Conservation (phyloP, 345 rosid species). For the Euphorbia peplus region DNA sequence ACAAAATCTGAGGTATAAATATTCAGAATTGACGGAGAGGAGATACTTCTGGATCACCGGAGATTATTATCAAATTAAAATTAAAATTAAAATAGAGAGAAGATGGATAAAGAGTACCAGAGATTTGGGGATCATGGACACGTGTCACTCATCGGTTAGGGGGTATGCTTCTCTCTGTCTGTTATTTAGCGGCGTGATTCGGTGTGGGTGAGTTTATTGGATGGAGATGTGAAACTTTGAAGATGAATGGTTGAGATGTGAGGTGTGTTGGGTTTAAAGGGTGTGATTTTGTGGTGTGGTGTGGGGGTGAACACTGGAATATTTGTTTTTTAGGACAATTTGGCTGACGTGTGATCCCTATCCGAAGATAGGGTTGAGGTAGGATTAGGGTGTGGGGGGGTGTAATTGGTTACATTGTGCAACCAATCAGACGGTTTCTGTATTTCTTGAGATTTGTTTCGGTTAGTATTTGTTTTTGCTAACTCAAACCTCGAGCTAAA, state of each 20-base stretch:
- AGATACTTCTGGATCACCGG: constrained; percentile 10
- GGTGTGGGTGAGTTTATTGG: not conserved
- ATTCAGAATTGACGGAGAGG: not conserved
- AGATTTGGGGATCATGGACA: not conserved
- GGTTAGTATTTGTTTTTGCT: not conserved
- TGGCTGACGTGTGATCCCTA: constrained; percentile 11
- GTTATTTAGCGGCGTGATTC: no score
- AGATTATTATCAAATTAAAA: not conserved
- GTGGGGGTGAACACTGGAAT: not conserved
- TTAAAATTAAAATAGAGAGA: not conserved
- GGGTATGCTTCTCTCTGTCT: not conserved
- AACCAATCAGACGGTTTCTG: not conserved
- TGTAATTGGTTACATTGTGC: not conserved
- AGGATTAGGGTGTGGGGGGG: not conserved
- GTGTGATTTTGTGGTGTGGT: not conserved
- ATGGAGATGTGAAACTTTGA: not conserved
- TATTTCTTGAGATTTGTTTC: not conserved
- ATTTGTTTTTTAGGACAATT: not conserved
- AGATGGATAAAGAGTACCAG: not conserved
- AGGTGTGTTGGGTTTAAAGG: not conserved
- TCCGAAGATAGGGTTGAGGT: not conserved
- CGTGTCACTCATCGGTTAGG: constrained; percentile 17
- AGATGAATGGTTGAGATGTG: not conserved
- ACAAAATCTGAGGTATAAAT: not conserved
- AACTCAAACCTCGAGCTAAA: no score